Percentiles rank a stretch among this genome's conserved stretches.
These are phyloP conservation scores for Candida tetrigidarum DNA, from an alignment of 1,139 yeast genomes.

Conservation along the genomic window DNA sequence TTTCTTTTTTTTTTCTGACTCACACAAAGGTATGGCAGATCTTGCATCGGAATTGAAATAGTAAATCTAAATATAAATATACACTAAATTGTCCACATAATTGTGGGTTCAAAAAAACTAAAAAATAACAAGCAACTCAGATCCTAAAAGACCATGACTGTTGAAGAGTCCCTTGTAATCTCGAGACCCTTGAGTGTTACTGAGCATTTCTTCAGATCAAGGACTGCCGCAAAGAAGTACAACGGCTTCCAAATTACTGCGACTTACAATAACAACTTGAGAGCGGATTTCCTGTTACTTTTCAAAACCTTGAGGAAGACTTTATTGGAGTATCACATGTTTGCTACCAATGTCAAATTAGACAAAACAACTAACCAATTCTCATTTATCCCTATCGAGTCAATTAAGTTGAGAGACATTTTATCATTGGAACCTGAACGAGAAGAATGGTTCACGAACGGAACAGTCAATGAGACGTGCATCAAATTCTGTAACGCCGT, in stretches of 20 bases:
- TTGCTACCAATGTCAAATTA: slow-evolving; percentile 34
- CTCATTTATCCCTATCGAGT: slow-evolving; percentile 28
- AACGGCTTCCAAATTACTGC: slow-evolving; percentile 41
- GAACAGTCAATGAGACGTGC: slow-evolving; percentile 28
- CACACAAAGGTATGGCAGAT: too few species aligned
- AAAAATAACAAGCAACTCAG: too few species aligned
- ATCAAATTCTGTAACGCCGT: slow-evolving; percentile 30
- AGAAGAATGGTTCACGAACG: slow-evolving; percentile 20
- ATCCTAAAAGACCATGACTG: too few species aligned
- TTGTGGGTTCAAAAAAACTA: too few species aligned
- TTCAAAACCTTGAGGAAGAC: slow-evolving; percentile 36
- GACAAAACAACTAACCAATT: slow-evolving; percentile 18
- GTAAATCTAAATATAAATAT: too few species aligned
- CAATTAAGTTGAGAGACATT: slow-evolving; percentile 29
- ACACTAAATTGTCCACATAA: too few species aligned
- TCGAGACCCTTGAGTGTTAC: slow-evolving; percentile 32
- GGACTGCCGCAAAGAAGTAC: slow-evolving; percentile 35
- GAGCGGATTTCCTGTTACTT: slow-evolving; percentile 19
- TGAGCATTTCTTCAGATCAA: slow-evolving; percentile 42
- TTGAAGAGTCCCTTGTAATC: slow-evolving; percentile 8
- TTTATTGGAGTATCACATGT: slow-evolving; percentile 38
- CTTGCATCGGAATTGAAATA: too few species aligned
- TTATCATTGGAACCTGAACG: slow-evolving; percentile 20
- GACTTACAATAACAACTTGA: slow-evolving; percentile 31
- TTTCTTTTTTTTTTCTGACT: too few species aligned